Base-by-base conservation (phyloP, 257 asterid species). In the Ilex aquifolium region DNA sequence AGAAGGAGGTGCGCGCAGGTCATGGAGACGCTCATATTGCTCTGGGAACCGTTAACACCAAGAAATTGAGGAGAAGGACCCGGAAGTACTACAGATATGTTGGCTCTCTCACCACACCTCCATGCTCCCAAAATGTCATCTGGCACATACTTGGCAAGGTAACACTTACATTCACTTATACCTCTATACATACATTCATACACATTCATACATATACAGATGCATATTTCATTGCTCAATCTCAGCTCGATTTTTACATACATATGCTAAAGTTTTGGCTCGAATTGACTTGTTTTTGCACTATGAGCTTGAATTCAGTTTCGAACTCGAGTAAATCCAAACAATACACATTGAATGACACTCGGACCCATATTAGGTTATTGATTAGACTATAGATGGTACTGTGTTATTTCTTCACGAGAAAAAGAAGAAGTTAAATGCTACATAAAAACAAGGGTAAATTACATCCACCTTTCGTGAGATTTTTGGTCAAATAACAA, bases 81-180 rank as follows among this genome's bases (percentile, higher is more conserved):
- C 86, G 70, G 69, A 85, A 82, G 71, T 90, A 90, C 54, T 87
- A 82, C 58, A 77, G 76, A 72, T 90, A 90, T 54, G 11, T 31
- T 57, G 95, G 97, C 49, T 87, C 97, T 48, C 77, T 85, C 67
- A 82, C 95, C 62, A 82, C 90, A 12, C 97, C 97, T 51, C 95
- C 95, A 5, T 90, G 97, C 79, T 62, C 83, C 7, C 83, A 90
- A 66, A 61, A 63, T 68, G 88, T 90, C 52, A 63, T 73, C 31
- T 87, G 92, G 95, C 40, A 72, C 83, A 73, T 90, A 73, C 73
- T 87, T 32, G 83, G 73, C 71, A 82, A 77, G 88, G 94, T 85
- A 66, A 44, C 17, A 14, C 10, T 9, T 3, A 44, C 42, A 55
- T 61, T 3, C 6, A 21, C 10, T 52, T 0, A 7, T 31, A 30